These are phyloP conservation scores for Aureobasidium sp. DNA, from an alignment of 2,329 filamentous ascomycete species.

Conservation along the genomic window DNA sequence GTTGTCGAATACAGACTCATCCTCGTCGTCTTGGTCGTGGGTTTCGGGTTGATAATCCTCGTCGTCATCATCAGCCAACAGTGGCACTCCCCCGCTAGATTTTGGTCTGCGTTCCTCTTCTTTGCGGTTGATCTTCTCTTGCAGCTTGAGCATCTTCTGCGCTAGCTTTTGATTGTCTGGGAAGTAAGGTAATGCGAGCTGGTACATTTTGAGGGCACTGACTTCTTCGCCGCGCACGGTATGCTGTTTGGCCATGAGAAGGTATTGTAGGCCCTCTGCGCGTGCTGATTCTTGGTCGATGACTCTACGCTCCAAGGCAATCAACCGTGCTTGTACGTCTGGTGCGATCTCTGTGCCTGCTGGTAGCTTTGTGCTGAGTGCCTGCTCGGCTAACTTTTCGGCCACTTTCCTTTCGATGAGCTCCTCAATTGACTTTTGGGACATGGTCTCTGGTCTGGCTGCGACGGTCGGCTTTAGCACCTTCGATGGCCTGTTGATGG, in stretches of 20 bases:
- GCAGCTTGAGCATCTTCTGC: slow-evolving; percentile 45
- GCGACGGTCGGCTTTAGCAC: slow-evolving; percentile 28
- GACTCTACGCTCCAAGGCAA: slow-evolving; percentile 79
- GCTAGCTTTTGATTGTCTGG: slow-evolving; percentile 72
- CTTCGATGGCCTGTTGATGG: slow-evolving; percentile 32
- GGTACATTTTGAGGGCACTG: slow-evolving; percentile 76
- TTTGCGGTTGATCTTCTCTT: slow-evolving; percentile 41
- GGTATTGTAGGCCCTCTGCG: slow-evolving; percentile 72
- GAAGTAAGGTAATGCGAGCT: slow-evolving; percentile 75
- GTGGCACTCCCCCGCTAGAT: not conserved
- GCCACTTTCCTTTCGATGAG: slow-evolving; percentile 88
- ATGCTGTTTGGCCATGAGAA: slow-evolving; percentile 88
- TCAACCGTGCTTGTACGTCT: slow-evolving; percentile 70
- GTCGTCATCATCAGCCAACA: not conserved
- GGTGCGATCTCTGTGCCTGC: slow-evolving; percentile 51
- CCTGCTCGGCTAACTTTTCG: slow-evolving; percentile 75
- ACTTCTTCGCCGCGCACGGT: slow-evolving; percentile 73
- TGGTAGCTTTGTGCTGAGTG: slow-evolving; percentile 47
- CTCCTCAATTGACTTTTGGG: slow-evolving; percentile 69
- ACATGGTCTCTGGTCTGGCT: slow-evolving; percentile 25
- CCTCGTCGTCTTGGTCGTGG: slow-evolving; percentile 12
- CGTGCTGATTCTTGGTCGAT: slow-evolving; percentile 63
- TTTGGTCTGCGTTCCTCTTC: not conserved
- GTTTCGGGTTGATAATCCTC: not conserved
- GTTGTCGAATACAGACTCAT: not conserved